Evolutionary conservation across 192 early-diverging fungal genomes (phyloP), one percentile per base, ranked within the genome.

Genomic region (Lunasporangiospora selenospora): DNA sequence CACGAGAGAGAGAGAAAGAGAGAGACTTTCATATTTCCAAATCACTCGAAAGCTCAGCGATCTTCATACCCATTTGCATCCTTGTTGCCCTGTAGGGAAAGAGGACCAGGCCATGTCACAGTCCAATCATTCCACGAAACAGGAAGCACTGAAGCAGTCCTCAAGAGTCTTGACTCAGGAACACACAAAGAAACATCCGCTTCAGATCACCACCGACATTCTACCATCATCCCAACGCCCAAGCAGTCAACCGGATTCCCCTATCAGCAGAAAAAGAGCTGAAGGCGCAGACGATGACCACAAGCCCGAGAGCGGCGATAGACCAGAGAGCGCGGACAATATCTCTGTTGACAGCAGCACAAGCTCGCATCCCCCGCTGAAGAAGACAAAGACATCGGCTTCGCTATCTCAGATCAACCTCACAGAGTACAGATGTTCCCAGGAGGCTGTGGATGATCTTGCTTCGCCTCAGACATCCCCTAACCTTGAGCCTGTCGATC

Each of bases 371-470:
- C 69, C 69, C 7, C 69, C 69, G 9, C 23, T 58, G 16, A 73
- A 73, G 54, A 73, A 58, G 42, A 43, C 69, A 16, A 73, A 63
- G 40, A 61, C 46, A 3, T 73, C 69, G 16, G 26, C 61, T 16
- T 39, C 53, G 6, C 58, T 61, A 26, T 46, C 69, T 6, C 66
- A 61, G 30, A 50, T 38, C 3, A 70, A 45, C 31, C 21, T 70
- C 34, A 59, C 65, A 16, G 65, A 36, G 36, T 67, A 67, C n/a
- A 33, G 60, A 45, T 52, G 54, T 21, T 58, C 59, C 5, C 43
- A 52, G 59, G 53, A 62, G n/a, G 23, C 31, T 11, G 48, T 10
- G 3, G 44, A 50, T n/a, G 55, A 62, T 40, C 53, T 6, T 13
- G 39, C 23, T 19, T 57, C 45, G 10, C 53, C 53, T n/a, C 67